A percentile compares a stretch with the other conserved stretches of the same genome.
Evolutionary conservation across 257 asterid genomes (phyloP).

Genomic region (Jacaranda copaia): DNA sequence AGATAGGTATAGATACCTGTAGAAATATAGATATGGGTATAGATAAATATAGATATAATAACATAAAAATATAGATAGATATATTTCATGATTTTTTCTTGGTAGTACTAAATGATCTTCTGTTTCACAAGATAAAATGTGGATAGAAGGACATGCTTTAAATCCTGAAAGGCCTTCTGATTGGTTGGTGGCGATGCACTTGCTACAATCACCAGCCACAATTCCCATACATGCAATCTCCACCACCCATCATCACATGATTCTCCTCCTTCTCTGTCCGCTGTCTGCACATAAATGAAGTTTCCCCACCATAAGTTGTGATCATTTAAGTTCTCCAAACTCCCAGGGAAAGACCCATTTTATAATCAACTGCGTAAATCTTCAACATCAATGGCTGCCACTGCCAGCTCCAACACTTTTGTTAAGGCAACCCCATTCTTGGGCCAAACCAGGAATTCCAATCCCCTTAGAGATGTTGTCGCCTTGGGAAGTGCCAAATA

Average conservation of each 20-base stretch:
- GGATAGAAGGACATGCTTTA: conserved; percentile 60
- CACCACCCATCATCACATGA: conserved; percentile 45
- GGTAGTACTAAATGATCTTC: too few species aligned
- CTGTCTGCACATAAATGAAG: too few species aligned
- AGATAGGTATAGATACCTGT: too few species aligned
- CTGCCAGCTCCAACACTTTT: conserved; percentile 63
- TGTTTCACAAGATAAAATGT: conserved; percentile 33
- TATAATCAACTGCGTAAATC: neutral
- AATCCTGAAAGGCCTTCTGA: conserved; percentile 55
- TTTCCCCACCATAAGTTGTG: too few species aligned
- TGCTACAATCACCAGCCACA: conserved; percentile 55
- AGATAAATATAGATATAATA: too few species aligned
- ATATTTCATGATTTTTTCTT: too few species aligned
- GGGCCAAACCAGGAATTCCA: conserved; percentile 70
- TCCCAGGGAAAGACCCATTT: neutral
- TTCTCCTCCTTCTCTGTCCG: conserved; percentile 24
- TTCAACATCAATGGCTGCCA: conserved; percentile 63
- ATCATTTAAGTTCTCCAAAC: conserved; percentile 12
- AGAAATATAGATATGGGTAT: too few species aligned
- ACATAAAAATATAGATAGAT: too few species aligned
- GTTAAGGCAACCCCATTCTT: conserved; percentile 77
- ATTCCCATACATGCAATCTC: conserved; percentile 44
- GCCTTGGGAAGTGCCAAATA: conserved; percentile 65
- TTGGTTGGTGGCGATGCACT: conserved; percentile 48
- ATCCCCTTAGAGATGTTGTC: conserved; percentile 66